Evolutionary conservation across 129 eudicot species (phyloP).

Genomic region (Scalesia atractyloides): DNA sequence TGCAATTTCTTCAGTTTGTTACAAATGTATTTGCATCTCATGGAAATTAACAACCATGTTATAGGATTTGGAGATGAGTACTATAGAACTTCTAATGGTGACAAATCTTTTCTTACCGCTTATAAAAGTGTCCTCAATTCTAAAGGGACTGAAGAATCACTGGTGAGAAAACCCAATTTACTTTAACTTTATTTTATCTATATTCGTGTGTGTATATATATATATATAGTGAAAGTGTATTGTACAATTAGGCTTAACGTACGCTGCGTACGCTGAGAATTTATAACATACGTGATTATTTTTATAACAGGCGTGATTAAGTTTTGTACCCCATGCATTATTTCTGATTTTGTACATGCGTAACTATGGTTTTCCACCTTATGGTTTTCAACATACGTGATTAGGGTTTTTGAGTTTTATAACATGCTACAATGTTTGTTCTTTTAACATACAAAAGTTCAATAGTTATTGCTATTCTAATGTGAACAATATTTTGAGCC

Average conservation of each 20-base stretch:
- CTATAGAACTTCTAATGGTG: slow-evolving; percentile 31
- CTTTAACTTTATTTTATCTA: too few relatives aligned
- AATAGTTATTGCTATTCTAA: not conserved
- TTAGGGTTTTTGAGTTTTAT: too few relatives aligned
- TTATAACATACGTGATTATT: too few relatives aligned
- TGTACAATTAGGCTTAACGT: too few relatives aligned
- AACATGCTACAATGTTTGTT: not conserved
- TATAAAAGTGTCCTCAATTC: slow-evolving; percentile 56
- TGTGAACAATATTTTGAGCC: slow-evolving; percentile 10
- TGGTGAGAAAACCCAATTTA: slow-evolving; percentile 33
- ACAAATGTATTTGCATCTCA: not conserved
- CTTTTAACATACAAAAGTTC: not conserved
- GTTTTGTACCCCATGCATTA: too few relatives aligned
- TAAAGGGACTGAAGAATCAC: slow-evolving; percentile 62
- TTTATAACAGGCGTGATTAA: too few relatives aligned
- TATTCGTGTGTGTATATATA: too few relatives aligned
- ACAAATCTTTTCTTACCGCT: slow-evolving; percentile 35
- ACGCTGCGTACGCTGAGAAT: too few relatives aligned
- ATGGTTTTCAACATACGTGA: too few relatives aligned
- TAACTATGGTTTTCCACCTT: too few relatives aligned
- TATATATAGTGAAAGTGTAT: too few relatives aligned
- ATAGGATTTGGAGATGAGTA: slow-evolving; percentile 63
- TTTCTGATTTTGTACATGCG: too few relatives aligned
- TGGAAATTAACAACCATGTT: not conserved
- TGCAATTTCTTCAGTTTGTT: not conserved